Base-by-base conservation (phyloP, 163 green algal species). In the Scenedesmus sp. region DNA sequence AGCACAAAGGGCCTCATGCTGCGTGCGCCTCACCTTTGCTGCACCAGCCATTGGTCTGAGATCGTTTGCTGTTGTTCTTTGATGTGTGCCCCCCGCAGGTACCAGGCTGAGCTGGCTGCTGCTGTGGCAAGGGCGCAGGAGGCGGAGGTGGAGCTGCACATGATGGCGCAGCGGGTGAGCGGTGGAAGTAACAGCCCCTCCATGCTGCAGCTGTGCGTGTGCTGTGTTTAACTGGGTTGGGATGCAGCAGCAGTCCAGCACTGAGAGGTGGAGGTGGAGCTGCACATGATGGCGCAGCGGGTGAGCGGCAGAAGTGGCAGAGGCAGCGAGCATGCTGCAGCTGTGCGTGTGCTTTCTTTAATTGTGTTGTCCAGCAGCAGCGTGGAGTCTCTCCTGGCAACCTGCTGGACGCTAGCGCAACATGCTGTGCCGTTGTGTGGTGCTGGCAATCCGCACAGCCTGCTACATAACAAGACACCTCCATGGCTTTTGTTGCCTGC, bases 101-200 rank as follows among this genome's bases (percentile, higher is more conserved):
- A 86, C 55, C 73, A 91, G 57, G 87, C 87, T 34, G 73, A 91
- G 74, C 87, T 91, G n/a, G 26, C 59, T n/a, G 73, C 56, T 20
- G 87, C 87, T 56, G 20, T 86, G 20, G n/a, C 73, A 34, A 23
- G 87, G 34, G 87, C 87, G 23, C 55, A 86, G 57, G 73, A 91
- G 87, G 87, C 87, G 52, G 87, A 91, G 62, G 87, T 12, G 34
- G 87, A 76, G n/a, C 55, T 86, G 74, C n/a, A 52, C 5, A 55
- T 55, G 54, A 5, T 83, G 64, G 46, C 64, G 64, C 62, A 82
- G 64, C 87, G 15, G 87, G 79, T 85, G 79, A 59, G 79, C 46
- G 74, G 4, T 6, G 1, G 26, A 16, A 79, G 70, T 7, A n/a
- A 20, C 73, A 82, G n/a, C 13, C 1, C 8, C n/a, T 2, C n/a